A percentile compares a stretch with the other conserved stretches of the same genome.
Evolutionary conservation across 768 basidiomycete genomes (phyloP).

Genomic region (Chalciporus piperatus): DNA sequence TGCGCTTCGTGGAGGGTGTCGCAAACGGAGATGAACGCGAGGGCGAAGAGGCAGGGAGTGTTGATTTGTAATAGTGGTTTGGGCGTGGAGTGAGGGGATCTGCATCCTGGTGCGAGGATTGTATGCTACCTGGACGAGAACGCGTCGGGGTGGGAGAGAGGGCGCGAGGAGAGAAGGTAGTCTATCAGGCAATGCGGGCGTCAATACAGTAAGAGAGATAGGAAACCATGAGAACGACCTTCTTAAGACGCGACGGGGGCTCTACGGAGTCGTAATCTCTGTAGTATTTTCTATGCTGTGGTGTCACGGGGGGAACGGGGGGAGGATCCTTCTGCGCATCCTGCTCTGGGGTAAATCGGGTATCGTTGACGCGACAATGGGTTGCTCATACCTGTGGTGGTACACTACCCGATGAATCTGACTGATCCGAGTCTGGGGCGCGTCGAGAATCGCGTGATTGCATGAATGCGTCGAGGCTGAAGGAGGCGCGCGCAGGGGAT

Average conservation of each 20-base stretch:
- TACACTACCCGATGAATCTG: conserved; percentile 28
- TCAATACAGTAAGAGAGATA: conserved; percentile 1
- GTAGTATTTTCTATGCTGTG: conserved; percentile 61
- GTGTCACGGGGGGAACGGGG: conserved; percentile 46
- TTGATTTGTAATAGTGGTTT: conserved; percentile 42
- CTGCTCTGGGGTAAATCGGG: conserved; percentile 19
- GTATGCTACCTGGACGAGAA: conserved; percentile 31
- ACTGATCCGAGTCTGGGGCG: conserved; percentile 30
- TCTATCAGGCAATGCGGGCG: conserved; percentile 8
- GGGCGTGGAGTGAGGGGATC: conserved; percentile 52
- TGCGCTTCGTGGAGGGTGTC: conserved; percentile 53
- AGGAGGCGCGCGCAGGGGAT: conserved; percentile 44
- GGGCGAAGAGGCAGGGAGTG: conserved; percentile 61
- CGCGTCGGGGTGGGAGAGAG: conserved; percentile 47
- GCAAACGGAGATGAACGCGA: conserved; percentile 57
- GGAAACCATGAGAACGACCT: conserved; percentile 15
- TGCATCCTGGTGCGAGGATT: conserved; percentile 33
- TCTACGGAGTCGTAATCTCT: conserved; percentile 39
- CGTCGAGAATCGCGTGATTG: conserved; percentile 56
- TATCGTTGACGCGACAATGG: conserved; percentile 15
- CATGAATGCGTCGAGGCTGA: conserved; percentile 49
- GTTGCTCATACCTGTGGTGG: conserved; percentile 40
- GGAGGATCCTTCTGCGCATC: conserved; percentile 29
- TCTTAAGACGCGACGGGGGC: conserved; percentile 31
- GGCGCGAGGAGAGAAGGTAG: conserved; percentile 31